Evolutionary conservation across 1,284 basidiomycete genomes (phyloP), one percentile per base, ranked within the genome.

Genomic region (Heterobasidion parviporum): DNA sequence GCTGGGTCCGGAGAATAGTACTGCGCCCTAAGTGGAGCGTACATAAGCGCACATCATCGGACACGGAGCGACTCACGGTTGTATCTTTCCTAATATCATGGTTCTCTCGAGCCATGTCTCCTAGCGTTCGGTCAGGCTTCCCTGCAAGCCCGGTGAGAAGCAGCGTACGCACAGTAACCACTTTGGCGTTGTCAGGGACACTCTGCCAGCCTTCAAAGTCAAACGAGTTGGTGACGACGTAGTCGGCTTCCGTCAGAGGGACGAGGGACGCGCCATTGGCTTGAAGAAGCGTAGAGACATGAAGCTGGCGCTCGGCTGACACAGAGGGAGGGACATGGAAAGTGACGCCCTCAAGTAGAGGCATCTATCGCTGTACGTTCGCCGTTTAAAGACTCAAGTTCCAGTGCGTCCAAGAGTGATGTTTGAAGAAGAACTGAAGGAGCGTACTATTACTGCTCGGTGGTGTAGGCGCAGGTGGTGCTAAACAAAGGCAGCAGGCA

Each of bases 1-100:
- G 75, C 67, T 1, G 87, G 85, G 66, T 93, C 83, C 8, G 89
- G 76, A 4, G 90, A 93, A 72, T 85, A 94, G 63, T 75, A 80
- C 65, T 56, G 82, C 79, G 64, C 45, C 34, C 54, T 56, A 45
- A 48, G 38, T n/a, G 45, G 49, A 51, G 20, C 41, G 54, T 51
- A 33, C 9, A 8, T 16, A 7, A 56, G 50, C 44, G 10, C 35
- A 41, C 43, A 49, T 52, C 35, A 50, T 6, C 51, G 18, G 26
- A 7, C 52, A 50, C 33, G 16, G 34, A 43, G 33, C 26, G 57
- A 71, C 82, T 53, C 57, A 85, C 83, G 76, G 72, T 63, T 87
- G 85, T 8, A 75, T 58, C 60, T 79, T 79, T 1, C 78, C 81
- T 5, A 87, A 68, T 10, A 83, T 65, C 33, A 83, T 64, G 2